phyloP scores from a whole-genome alignment of 1,284 basidiomycete species.

The Sporisorium exsertum region DNA sequence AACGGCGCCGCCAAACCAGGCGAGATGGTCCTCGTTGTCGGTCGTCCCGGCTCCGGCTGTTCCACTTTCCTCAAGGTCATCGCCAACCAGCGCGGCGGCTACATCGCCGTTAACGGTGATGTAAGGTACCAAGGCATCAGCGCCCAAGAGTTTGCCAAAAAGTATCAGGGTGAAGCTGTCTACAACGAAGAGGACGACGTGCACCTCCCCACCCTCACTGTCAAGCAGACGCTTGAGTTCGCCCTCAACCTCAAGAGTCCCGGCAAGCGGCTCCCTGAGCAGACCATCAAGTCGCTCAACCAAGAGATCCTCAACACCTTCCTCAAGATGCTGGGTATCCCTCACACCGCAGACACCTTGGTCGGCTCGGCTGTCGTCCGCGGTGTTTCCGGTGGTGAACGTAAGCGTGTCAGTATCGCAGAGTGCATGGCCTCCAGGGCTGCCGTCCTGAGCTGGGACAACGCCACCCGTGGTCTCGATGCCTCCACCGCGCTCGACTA shows the following conservation, averaged over 20 bases:
- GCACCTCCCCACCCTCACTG: conserved; percentile 56
- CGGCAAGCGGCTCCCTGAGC: conserved; percentile 57
- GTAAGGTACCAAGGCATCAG: conserved; percentile 70
- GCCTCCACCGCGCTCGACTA: conserved; percentile 59
- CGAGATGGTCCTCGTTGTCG: conserved; percentile 74
- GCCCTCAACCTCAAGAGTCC: conserved; percentile 56
- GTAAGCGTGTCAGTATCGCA: conserved; percentile 59
- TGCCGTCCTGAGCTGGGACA: conserved; percentile 62
- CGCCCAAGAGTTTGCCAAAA: conserved; percentile 73
- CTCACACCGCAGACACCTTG: conserved; percentile 54
- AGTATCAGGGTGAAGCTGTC: conserved; percentile 53
- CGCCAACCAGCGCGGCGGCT: conserved; percentile 71
- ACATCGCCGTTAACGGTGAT: conserved; percentile 60
- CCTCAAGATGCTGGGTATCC: conserved; percentile 56
- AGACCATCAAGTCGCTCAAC: conserved; percentile 32
- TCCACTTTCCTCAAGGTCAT: conserved; percentile 74
- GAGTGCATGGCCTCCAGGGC: conserved; percentile 70
- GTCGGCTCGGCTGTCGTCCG: conserved; percentile 57
- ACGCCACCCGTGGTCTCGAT: conserved; percentile 70
- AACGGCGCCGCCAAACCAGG: conserved; percentile 72
- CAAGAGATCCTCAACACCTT: conserved; percentile 64
- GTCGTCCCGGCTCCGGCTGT: conserved; percentile 76
- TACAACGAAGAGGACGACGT: conserved; percentile 58
- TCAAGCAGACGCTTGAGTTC: conserved; percentile 56
- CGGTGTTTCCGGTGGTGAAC: conserved; percentile 71